These are phyloP conservation scores for Barbatosphaeria neglecta DNA, from an alignment of 495 filamentous ascomycete species.

Conservation along the genomic window DNA sequence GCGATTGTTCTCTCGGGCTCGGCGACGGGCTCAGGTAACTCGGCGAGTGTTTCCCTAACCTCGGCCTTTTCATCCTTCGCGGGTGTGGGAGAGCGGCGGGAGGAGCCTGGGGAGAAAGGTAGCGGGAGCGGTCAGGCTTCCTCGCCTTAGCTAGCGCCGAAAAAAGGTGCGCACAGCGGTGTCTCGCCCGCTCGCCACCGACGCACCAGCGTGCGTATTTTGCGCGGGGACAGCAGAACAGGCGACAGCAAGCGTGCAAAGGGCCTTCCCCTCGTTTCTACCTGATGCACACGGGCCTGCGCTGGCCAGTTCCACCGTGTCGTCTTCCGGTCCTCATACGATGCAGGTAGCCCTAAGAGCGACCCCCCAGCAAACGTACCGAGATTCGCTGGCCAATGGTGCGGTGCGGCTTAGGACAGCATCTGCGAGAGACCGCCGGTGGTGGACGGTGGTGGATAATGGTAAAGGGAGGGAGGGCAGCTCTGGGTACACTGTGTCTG, in stretches of 20 bases:
- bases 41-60: slow-evolving; percentile 29
- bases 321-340: background rate
- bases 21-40: slow-evolving; percentile 25
- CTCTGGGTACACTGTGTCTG: background rate
- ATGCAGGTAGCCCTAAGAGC: background rate
- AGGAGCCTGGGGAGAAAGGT: background rate
- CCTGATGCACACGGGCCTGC: background rate
- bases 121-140: no score
- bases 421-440: background rate
- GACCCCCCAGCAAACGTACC: background rate
- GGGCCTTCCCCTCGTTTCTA: background rate
- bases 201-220: no score
- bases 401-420: background rate
- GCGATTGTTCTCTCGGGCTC: slow-evolving; percentile 23
- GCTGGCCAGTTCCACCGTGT: background rate
- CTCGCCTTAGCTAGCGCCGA: no score
- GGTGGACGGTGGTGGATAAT: background rate
- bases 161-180: no score
- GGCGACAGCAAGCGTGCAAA: background rate
- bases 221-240: no score
- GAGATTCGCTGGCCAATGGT: background rate
- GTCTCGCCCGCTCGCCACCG: no score
- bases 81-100: background rate
- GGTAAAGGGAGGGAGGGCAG: background rate
- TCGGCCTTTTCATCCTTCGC: slow-evolving; percentile 35